Percentiles rank a stretch among this genome's conserved stretches.
Conservation (phyloP, 768 basidiomycete genomes). For the Lentinula aciculospora region DNA sequence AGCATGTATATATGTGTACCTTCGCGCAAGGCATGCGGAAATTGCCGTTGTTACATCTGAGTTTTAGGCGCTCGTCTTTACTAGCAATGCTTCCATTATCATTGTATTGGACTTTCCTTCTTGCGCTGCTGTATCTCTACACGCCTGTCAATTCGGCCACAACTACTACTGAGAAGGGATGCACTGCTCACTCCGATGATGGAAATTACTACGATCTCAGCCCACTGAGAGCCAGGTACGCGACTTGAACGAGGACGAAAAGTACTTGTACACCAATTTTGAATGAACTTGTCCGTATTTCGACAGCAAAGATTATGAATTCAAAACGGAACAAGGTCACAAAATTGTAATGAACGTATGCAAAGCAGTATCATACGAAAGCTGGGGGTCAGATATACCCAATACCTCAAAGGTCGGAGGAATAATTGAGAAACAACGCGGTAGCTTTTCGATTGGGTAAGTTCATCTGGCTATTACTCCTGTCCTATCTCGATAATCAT, state of each 20-base stretch:
- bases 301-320: constrained; percentile 58
- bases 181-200: constrained; percentile 46
- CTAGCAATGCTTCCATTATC: not conserved
- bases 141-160: not conserved
- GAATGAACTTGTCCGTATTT: no score
- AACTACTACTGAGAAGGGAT: constrained; percentile 42
- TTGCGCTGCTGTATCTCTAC: not conserved
- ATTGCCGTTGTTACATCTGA: not conserved
- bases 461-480: constrained; percentile 13
- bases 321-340: constrained; percentile 41
- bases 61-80: not conserved
- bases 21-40: no score
- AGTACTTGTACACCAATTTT: no score
- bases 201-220: constrained; percentile 66
- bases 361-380: constrained; percentile 46
- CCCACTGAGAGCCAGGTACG: constrained; percentile 53
- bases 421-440: constrained; percentile 53
- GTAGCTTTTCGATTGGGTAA: constrained; percentile 73
- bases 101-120: not conserved
- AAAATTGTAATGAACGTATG: constrained; percentile 62
- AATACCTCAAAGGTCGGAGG: constrained; percentile 52
- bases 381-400: constrained; percentile 51
- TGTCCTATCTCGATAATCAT: not conserved
- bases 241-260: no score
- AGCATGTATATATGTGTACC: no score